Percentiles rank a stretch among this genome's conserved stretches.
Evolutionary conservation across 441 rosid species (phyloP).

Genomic region (Bocquillonia castaneifolia): DNA sequence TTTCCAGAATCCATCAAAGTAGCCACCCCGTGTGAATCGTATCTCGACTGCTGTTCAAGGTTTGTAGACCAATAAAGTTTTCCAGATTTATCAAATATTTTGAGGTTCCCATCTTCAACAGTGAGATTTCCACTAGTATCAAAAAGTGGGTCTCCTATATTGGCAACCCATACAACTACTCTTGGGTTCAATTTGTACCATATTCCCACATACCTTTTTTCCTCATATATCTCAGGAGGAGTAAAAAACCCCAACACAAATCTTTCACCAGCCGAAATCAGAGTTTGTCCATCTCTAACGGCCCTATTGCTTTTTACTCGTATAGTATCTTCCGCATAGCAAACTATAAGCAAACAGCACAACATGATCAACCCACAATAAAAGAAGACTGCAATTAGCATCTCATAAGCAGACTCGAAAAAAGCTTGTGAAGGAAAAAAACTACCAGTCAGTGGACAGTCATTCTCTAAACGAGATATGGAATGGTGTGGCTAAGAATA

Average conservation of each 20-base stretch:
- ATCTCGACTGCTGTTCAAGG: background rate
- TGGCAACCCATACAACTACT: constrained; percentile 39
- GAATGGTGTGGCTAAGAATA: too few species aligned
- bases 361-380: background rate
- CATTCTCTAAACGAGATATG: too few species aligned
- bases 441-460: too few species aligned
- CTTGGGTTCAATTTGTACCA: constrained; percentile 27
- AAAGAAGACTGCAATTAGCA: constrained; percentile 1
- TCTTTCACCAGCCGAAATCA: constrained; percentile 24
- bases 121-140: constrained; percentile 7
- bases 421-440: too few species aligned
- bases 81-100: constrained; percentile 3
- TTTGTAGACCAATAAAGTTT: constrained; percentile 11
- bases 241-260: constrained; percentile 40
- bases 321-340: constrained; percentile 24
- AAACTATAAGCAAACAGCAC: background rate
- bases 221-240: constrained; percentile 14
- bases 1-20: constrained; percentile 36
- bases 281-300: constrained; percentile 12
- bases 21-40: background rate
- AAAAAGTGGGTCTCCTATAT: constrained; percentile 24
- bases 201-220: constrained; percentile 32
- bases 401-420: too few species aligned
- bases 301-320: background rate
- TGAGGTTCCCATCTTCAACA: constrained; percentile 19